Evolutionary conservation across 1,284 basidiomycete species (phyloP).

Genomic region (Melampsora americana): DNA sequence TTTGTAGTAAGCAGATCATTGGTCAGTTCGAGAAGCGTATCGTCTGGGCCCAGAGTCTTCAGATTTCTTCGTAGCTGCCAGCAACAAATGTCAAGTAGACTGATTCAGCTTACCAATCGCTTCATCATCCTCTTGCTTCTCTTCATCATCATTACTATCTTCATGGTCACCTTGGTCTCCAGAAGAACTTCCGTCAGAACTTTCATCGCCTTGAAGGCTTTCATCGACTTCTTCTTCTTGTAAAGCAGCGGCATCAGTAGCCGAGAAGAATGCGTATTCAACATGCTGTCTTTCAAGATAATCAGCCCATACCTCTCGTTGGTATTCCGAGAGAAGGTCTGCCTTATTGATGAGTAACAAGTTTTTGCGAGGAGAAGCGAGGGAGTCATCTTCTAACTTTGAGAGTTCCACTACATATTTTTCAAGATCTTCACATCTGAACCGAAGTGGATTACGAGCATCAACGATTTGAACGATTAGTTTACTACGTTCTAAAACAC

Average conservation of each 20-base stretch:
- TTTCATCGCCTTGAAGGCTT: conserved; percentile 47
- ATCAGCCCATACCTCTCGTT: conserved; percentile 81
- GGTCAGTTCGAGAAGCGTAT: no score
- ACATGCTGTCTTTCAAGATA: conserved; percentile 82
- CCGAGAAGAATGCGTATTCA: conserved; percentile 92
- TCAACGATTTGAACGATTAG: conserved; percentile 93
- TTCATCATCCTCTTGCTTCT: conserved; percentile 46
- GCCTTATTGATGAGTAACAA: conserved; percentile 94
- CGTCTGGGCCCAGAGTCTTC: no score
- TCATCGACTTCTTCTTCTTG: conserved; percentile 64
- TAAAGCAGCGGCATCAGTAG: conserved; percentile 77
- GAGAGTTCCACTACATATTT: conserved; percentile 65
- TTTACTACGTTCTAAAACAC: conserved; percentile 88
- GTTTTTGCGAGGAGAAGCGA: conserved; percentile 60
- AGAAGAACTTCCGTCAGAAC: conserved; percentile 58
- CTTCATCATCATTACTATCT: conserved; percentile 43
- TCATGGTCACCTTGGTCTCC: conserved; percentile 52
- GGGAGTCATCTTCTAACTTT: conserved; percentile 21
- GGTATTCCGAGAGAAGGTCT: conserved; percentile 80
- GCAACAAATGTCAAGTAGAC: neutral
- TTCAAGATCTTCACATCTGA: conserved; percentile 88
- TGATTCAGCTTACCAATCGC: conserved; percentile 46
- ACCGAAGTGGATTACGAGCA: conserved; percentile 83
- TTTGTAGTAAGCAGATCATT: no score
- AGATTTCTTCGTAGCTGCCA: no score